Evolutionary conservation across 495 filamentous ascomycete species (phyloP).

Genomic region (Hypoxylon rickii): DNA sequence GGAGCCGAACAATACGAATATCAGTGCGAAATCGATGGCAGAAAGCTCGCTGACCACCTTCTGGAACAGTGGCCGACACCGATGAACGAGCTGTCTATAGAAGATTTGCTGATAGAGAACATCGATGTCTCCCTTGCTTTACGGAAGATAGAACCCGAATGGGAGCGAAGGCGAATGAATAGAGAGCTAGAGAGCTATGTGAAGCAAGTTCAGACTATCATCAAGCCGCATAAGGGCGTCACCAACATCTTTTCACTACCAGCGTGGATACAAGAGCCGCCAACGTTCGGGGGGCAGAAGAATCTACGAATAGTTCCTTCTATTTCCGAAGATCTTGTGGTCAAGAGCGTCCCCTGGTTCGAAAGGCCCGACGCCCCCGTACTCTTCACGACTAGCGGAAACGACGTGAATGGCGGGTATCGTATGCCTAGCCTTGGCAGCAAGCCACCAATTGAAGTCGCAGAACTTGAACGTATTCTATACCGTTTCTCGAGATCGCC

Average conservation of each 20-base stretch:
- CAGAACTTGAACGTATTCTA: conserved; percentile 46
- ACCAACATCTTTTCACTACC: not conserved
- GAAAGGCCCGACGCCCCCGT: not conserved
- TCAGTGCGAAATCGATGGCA: conserved; percentile 34
- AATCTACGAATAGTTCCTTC: conserved; percentile 3
- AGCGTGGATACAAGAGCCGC: not conserved
- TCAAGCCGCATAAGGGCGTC: conserved; percentile 29
- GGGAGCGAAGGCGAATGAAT: conserved; percentile 54
- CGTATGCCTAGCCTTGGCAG: not conserved
- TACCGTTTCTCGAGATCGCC: conserved; percentile 33
- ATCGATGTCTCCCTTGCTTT: conserved; percentile 45
- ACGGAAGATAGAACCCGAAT: conserved; percentile 50
- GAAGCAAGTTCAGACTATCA: conserved; percentile 42
- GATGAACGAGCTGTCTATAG: conserved; percentile 20
- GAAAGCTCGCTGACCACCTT: conserved; percentile 33
- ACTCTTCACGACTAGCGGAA: no score
- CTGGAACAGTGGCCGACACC: conserved; percentile 42
- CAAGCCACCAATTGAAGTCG: not conserved
- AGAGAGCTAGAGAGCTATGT: conserved; percentile 50
- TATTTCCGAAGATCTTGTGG: conserved; percentile 7
- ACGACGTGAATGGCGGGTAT: no score
- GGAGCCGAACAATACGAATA: conserved; percentile 34
- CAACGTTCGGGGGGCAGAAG: conserved; percentile 7
- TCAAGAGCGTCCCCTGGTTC: conserved; percentile 1
- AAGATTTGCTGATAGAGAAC: conserved; percentile 9